Evolutionary conservation across 2,329 filamentous ascomycete genomes (phyloP), one percentile per base, ranked within the genome.

Genomic region (Malbranchea cinnamomea): DNA sequence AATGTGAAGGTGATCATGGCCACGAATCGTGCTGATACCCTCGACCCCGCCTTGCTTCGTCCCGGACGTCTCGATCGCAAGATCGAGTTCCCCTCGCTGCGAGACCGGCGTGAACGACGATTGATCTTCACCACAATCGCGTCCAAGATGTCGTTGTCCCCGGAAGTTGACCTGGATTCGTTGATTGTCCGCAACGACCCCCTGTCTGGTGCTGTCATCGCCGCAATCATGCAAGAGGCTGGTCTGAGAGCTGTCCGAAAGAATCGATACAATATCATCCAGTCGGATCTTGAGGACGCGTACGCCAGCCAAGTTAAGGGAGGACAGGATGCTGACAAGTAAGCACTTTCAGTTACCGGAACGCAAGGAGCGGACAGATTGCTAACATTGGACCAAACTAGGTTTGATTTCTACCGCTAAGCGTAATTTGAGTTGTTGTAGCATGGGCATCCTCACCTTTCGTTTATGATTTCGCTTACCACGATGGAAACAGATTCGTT

Each of bases 1-100:
- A 98, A 98, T 58, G 89, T 98, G 60, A 98, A 98, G 66, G 89
- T 98, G 54, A 98, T 98, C 63, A 98, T 98, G 89, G 89, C 89
- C 43, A 98, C 89, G 43, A 98, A 98, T 66, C 79, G 89, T 54
- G 87, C 89, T 42, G 89, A 95, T 57, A 98, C 89, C 5, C 70
- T 98, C 41, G 89, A 98, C 53, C 89, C 89, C 10, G 89, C 89
- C 23, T 69, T 98, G 38, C 72, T 98, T 37, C 83, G 89, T 47
- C 89, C 89, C 18, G 89, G 89, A 43, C 84, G 89, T 64, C 68
- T 98, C 35, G 89, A 98, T 59, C 72, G 89, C 52, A 98, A 98
- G 69, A 98, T 98, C 42, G 89, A 98, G 59, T 98, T 98, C 59
- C 89, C 89, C n/a, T 84, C 73, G 37, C 71, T 98, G 40, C 74